Percentiles rank a stretch among this genome's conserved stretches.
Conservation (phyloP, 2,329 filamentous ascomycete genomes). For the Pestalotiopsis sp. region DNA sequence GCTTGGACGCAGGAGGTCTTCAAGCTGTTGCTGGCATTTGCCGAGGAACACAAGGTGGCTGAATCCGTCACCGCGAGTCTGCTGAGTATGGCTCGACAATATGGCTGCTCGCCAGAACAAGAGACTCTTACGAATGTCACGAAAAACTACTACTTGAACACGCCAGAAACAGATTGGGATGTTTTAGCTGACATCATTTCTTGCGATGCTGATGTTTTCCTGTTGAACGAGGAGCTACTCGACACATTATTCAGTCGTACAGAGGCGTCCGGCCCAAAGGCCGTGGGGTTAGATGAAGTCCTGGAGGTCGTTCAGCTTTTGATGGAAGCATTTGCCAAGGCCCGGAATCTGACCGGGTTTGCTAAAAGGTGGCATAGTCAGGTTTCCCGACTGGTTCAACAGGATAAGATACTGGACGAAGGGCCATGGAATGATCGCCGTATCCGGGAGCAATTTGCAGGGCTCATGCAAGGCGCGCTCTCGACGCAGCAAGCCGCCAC, state of each 20-base stretch:
- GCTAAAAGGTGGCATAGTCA: conserved; percentile 39
- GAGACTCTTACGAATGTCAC: conserved; percentile 34
- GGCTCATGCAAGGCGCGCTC: conserved; percentile 38
- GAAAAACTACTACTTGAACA: conserved; percentile 25
- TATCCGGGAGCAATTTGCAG: conserved; percentile 28
- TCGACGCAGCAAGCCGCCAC: conserved; percentile 39
- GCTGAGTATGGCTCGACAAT: conserved; percentile 38
- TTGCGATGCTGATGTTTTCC: conserved; percentile 49
- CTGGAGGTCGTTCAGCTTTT: conserved; percentile 40
- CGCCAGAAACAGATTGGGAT: conserved; percentile 36
- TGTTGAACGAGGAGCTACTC: conserved; percentile 36
- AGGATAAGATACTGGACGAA: conserved; percentile 14
- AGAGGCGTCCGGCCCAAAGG: conserved; percentile 24
- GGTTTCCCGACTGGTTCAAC: conserved; percentile 21
- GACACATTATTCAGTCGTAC: conserved; percentile 34
- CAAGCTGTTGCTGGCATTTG: conserved; percentile 22
- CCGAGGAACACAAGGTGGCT: conserved; percentile 19
- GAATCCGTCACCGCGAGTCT: conserved; percentile 27
- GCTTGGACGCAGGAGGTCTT: conserved; percentile 32
- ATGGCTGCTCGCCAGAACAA: conserved; percentile 36
- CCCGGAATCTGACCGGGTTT: conserved; percentile 42
- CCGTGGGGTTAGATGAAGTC: conserved; percentile 29
- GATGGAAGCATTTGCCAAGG: conserved; percentile 41
- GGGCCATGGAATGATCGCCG: conserved; percentile 30
- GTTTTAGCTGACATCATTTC: conserved; percentile 45